phyloP scores from a whole-genome alignment of 192 early-diverging fungal species.

The Rhizophlyctis rosea region DNA sequence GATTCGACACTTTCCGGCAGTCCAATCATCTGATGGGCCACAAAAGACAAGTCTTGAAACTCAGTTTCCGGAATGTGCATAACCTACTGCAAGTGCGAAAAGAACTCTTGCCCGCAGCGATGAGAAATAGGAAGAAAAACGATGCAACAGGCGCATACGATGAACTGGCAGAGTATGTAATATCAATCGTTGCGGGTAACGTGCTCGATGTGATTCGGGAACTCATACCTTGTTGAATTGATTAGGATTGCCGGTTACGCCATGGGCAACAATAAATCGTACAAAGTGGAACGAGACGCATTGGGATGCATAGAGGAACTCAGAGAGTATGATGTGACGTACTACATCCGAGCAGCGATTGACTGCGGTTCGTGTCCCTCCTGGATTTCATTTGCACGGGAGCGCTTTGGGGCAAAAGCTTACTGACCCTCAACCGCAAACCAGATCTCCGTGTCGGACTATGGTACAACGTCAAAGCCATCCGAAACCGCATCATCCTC shows the following conservation, averaged over 20 bases:
- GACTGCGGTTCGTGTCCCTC: slow-evolving; percentile 67
- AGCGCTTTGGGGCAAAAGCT: not conserved
- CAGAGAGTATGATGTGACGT: slow-evolving; percentile 97
- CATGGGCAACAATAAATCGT: slow-evolving; percentile 7
- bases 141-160: slow-evolving; percentile 60
- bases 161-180: slow-evolving; percentile 58
- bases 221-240: no score
- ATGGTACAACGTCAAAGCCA: slow-evolving; percentile 82
- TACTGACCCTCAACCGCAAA: not conserved
- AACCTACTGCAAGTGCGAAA: slow-evolving; percentile 76
- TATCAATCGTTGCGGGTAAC: no score
- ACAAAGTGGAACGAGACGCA: slow-evolving; percentile 44
- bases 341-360: slow-evolving; percentile 92
- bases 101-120: slow-evolving; percentile 63
- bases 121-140: slow-evolving; percentile 70
- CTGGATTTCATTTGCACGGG: not conserved
- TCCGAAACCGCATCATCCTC: slow-evolving; percentile 58
- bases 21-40: slow-evolving; percentile 85
- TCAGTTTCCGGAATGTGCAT: slow-evolving; percentile 79
- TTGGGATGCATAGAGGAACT: slow-evolving; percentile 80
- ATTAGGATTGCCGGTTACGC: no score
- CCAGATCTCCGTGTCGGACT: slow-evolving; percentile 87
- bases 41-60: slow-evolving; percentile 67
- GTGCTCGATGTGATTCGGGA: no score
- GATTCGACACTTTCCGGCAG: slow-evolving; percentile 34